Conservation (phyloP, 352 stramenopile genomes). For the Nothophytophthora sp. region DNA sequence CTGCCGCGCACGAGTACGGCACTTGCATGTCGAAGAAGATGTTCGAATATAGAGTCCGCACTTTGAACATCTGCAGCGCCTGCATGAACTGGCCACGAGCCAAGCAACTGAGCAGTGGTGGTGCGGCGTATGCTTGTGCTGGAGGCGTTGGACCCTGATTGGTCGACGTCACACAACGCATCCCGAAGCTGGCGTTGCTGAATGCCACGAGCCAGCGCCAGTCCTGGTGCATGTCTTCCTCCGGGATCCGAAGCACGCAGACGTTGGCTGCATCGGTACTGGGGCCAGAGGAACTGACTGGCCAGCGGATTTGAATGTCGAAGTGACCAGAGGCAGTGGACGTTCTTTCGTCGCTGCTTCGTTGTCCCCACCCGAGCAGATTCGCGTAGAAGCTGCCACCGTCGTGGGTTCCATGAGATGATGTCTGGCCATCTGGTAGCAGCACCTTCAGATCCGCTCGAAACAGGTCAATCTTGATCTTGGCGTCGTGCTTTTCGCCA, state of each 20-base stretch:
- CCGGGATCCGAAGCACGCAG: slow-evolving; percentile 49
- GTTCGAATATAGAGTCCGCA: slow-evolving; percentile 69
- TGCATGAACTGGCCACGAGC: slow-evolving; percentile 74
- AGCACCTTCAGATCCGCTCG: slow-evolving; percentile 35
- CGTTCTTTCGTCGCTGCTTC: slow-evolving; percentile 15
- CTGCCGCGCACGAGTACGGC: slow-evolving; percentile 71
- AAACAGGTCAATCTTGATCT: slow-evolving; percentile 41
- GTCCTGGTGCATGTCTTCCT: slow-evolving; percentile 47
- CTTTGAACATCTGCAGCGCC: slow-evolving; percentile 69
- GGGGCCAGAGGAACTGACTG: slow-evolving; percentile 10
- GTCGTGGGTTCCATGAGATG: slow-evolving; percentile 3
- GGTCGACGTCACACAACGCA: slow-evolving; percentile 36
- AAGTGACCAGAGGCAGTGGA: slow-evolving; percentile 21
- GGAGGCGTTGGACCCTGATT: not conserved
- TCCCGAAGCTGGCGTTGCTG: slow-evolving; percentile 53
- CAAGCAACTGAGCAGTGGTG: slow-evolving; percentile 63
- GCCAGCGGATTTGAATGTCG: slow-evolving; percentile 34
- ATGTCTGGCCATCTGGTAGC: slow-evolving; percentile 31
- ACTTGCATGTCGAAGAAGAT: slow-evolving; percentile 85
- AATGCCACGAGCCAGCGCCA: slow-evolving; percentile 71
- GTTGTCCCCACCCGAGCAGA: slow-evolving; percentile 15
- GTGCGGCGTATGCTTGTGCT: slow-evolving; percentile 3
- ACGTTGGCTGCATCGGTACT: slow-evolving; percentile 2
- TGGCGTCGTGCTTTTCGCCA: slow-evolving; percentile 4
- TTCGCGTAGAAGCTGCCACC: slow-evolving; percentile 19